Percentiles rank a stretch among this genome's conserved stretches.
Conservation (phyloP, 2,329 filamentous ascomycete species). For the Phyllosticta paracitricarpa region DNA sequence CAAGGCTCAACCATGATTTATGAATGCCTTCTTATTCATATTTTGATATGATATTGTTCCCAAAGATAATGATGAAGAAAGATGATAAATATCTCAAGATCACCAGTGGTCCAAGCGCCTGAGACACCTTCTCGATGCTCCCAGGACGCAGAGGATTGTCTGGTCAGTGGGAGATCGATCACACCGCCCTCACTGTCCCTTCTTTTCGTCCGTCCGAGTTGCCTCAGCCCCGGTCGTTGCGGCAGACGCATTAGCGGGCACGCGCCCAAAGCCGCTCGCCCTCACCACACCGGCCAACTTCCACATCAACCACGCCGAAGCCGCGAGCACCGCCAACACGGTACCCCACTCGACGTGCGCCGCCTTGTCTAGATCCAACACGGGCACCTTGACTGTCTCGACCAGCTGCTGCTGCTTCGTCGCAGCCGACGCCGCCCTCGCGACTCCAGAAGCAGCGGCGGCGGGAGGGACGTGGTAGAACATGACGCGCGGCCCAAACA, state of each 20-base stretch:
- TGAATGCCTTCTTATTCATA: too few relatives aligned
- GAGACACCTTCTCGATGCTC: not conserved
- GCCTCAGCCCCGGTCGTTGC: not conserved
- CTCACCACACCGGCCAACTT: conserved; percentile 19
- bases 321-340: conserved; percentile 30
- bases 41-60: too few relatives aligned
- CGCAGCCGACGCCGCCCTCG: not conserved
- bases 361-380: conserved; percentile 28
- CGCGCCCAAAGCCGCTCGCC: not conserved
- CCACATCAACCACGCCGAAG: conserved; percentile 37
- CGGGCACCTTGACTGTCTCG: conserved; percentile 31
- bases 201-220: not conserved
- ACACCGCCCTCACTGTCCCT: not conserved
- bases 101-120: not conserved
- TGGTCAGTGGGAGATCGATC: not conserved
- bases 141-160: not conserved
- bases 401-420: conserved; percentile 14
- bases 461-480: conserved; percentile 61
- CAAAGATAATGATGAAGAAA: too few relatives aligned
- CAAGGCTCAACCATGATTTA: too few relatives aligned
- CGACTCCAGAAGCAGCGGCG: not conserved
- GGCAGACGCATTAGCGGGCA: not conserved
- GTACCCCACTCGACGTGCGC: conserved; percentile 34
- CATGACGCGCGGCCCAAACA: conserved; percentile 66
- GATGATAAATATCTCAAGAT: too few relatives aligned